Base-by-base conservation (phyloP, 176 grass and related monocot genomes). In the Areca catechu region DNA sequence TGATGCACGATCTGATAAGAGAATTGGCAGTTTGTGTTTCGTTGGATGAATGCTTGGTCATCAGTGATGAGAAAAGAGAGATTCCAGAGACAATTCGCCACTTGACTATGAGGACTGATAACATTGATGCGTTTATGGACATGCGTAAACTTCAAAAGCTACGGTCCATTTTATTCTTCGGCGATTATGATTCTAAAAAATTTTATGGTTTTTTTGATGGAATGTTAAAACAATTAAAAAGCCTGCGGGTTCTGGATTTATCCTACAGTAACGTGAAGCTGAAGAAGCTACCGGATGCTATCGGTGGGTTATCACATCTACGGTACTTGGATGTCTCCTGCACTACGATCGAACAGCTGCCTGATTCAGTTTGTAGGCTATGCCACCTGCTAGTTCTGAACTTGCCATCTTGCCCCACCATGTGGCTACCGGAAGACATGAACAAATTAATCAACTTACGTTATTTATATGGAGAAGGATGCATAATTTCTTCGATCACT, bases 301-400 rank as follows among this genome's bases (percentile, higher is more conserved):
- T 65, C 4, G 19, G 75, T 56, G 27, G 16, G 20, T 27, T 71
- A 47, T 59, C 24, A 0, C 76, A 72, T 79, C 68, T 79, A 7
- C 53, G 60, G 5, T 71, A 51, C 54, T 16, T 66, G 1, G 27
- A 29, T 29, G 27, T 29, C 27, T 29, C 27, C 27, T 29, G 27
- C 27, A 6, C 5, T 29, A 1, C 5, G 27, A 29, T 29, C 27
- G 5, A 29, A 29, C 27, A 29, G 27, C 27, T 29, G 27, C 27
- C 27, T 5, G 1, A 29, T 6, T 29, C 27, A 29, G 0, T 78
- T 66, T 57, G 18, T 18, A 20, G 17, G n/a, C 58, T 76, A 3
- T 68, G 25, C 56, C 57, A 77, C 30, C 72, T 86, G 12, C 73
- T 77, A 25, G 63, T 80, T 21, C 63, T 85, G 53, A 66, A 67